A percentile compares a stretch with the other conserved stretches of the same genome.
phyloP scores from a whole-genome alignment of 345 rosid genomes.

The Eucalyptus sp. region DNA sequence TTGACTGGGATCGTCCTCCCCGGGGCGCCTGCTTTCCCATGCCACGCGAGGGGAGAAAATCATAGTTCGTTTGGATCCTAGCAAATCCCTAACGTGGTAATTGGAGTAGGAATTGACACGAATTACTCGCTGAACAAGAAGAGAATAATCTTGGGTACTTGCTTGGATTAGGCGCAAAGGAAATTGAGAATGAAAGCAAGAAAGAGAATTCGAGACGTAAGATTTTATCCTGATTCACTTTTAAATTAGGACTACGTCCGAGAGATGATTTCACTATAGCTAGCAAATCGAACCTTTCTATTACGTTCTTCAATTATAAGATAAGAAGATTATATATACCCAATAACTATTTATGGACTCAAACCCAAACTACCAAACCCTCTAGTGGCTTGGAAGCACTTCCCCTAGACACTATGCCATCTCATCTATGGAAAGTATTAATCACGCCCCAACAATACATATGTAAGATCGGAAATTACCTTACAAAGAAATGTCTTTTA shows the following conservation, averaged over 20 bases:
- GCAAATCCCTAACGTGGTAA: neutral
- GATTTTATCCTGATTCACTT: fast-evolving
- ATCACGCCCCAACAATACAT: neutral
- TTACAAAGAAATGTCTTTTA: neutral
- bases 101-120: neutral
- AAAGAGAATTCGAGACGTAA: neutral
- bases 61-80: neutral
- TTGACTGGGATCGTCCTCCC: neutral
- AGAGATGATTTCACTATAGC: no score
- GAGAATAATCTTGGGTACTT: neutral
- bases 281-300: no score
- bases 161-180: neutral
- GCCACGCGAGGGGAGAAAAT: neutral
- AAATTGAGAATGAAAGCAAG: neutral
- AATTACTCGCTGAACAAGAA: neutral
- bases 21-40: neutral
- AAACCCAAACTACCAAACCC: neutral
- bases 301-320: neutral
- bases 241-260: no score
- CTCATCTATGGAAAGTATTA: fast-evolving
- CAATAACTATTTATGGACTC: no score
- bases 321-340: no score
- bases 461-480: neutral
- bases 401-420: fast-evolving
- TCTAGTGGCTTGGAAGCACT: neutral